phyloP scores from a whole-genome alignment of 768 basidiomycete species.

The Harrya chromipes region DNA sequence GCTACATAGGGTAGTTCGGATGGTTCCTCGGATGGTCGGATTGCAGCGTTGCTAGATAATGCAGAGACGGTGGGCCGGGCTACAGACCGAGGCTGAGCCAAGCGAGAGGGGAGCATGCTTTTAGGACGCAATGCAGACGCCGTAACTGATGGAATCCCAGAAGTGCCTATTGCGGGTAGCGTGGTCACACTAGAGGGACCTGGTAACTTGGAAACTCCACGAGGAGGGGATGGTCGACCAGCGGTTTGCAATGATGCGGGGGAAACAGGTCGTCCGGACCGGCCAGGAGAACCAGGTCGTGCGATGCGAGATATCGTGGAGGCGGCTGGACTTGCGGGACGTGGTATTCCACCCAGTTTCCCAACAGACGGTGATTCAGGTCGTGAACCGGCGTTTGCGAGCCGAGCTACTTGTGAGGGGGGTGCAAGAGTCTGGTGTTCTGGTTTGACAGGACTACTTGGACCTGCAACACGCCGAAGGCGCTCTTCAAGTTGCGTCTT shows the following conservation, averaged over 20 bases:
- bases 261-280: slow-evolving; percentile 34
- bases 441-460: slow-evolving; percentile 42
- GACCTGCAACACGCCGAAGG: slow-evolving; percentile 74
- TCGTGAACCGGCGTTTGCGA: slow-evolving; percentile 43
- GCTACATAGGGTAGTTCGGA: slow-evolving; percentile 32
- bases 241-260: slow-evolving; percentile 36
- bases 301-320: slow-evolving; percentile 38
- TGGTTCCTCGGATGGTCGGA: slow-evolving; percentile 23
- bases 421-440: slow-evolving; percentile 42
- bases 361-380: slow-evolving; percentile 48
- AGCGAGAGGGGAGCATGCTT: slow-evolving; percentile 70
- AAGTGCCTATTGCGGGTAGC: slow-evolving; percentile 7
- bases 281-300: slow-evolving; percentile 42
- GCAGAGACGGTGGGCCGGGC: slow-evolving; percentile 31
- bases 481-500: slow-evolving; percentile 92
- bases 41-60: slow-evolving; percentile 22
- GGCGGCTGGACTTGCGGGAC: slow-evolving; percentile 48
- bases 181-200: slow-evolving; percentile 19
- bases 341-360: slow-evolving; percentile 43
- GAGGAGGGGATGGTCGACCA: slow-evolving; percentile 50
- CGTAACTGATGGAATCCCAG: slow-evolving; percentile 32
- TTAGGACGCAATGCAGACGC: slow-evolving; percentile 51
- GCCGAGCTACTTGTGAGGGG: slow-evolving; percentile 51
- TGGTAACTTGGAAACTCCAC: slow-evolving; percentile 41
- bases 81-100: slow-evolving; percentile 58